Conservation (phyloP, 2,329 filamentous ascomycete genomes). For the Aspergillus piperis region DNA sequence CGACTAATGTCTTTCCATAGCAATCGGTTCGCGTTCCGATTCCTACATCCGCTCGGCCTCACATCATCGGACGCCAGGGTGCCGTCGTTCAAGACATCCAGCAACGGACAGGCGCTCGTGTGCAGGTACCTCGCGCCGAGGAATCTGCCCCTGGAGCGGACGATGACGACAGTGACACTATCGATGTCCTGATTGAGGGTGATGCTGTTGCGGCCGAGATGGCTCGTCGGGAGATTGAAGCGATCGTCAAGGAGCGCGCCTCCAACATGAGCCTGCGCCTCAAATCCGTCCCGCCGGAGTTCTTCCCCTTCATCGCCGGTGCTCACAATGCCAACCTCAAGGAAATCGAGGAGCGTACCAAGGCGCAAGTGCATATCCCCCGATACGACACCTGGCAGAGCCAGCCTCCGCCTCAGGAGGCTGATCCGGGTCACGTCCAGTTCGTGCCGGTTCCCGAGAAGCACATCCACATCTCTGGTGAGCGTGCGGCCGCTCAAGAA, state of each 20-base stretch:
- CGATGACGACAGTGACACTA: constrained; percentile 73
- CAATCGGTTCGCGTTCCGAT: constrained; percentile 74
- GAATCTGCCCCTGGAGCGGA: constrained; percentile 66
- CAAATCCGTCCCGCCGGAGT: constrained; percentile 82
- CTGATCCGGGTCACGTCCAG: constrained; percentile 64
- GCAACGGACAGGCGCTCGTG: constrained; percentile 83
- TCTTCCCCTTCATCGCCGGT: constrained; percentile 92
- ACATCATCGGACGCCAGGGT: constrained; percentile 92
- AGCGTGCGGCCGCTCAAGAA: constrained; percentile 77
- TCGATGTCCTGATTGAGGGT: constrained; percentile 87
- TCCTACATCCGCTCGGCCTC: constrained; percentile 77
- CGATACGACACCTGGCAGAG: constrained; percentile 73
- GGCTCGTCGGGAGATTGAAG: constrained; percentile 79
- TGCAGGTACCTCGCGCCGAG: constrained; percentile 83
- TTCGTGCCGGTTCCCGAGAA: constrained; percentile 73
- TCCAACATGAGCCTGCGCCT: constrained; percentile 80
- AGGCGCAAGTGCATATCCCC: constrained; percentile 80
- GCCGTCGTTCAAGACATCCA: constrained; percentile 87
- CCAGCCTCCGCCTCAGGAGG: constrained; percentile 65
- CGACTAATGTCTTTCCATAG: constrained; percentile 38
- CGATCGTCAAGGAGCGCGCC: constrained; percentile 83
- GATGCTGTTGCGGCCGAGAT: constrained; percentile 84
- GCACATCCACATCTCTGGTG: constrained; percentile 82
- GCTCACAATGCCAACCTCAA: constrained; percentile 68
- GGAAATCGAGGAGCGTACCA: constrained; percentile 70